These are phyloP conservation scores for Suhomyces sp. DNA, from an alignment of 805 yeast species.

Conservation along the genomic window DNA sequence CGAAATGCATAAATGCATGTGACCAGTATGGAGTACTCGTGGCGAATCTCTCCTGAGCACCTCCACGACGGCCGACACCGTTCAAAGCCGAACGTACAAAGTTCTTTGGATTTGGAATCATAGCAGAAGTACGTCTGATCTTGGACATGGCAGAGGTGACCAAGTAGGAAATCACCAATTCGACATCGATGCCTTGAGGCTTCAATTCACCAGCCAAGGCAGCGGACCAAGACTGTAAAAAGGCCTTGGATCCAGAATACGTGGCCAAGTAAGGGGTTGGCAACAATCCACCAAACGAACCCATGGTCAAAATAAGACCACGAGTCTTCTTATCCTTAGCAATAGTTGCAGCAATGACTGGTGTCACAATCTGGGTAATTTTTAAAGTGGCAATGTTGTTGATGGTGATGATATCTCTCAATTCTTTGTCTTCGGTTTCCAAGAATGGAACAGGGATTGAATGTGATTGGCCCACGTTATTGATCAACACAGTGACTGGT, in stretches of 20 bases:
- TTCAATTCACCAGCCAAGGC: conserved; percentile 85
- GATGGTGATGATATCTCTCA: conserved; percentile 77
- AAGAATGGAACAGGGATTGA: conserved; percentile 91
- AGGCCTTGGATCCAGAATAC: conserved; percentile 95
- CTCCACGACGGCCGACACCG: conserved; percentile 78
- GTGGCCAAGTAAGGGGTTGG: conserved; percentile 93
- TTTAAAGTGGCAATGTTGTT: conserved; percentile 83
- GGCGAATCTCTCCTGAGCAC: conserved; percentile 88
- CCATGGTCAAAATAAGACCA: conserved; percentile 90
- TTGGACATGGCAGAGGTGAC: conserved; percentile 97
- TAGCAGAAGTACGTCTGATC: conserved; percentile 68
- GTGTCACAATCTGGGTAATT: conserved; percentile 77
- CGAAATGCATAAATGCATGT: conserved; percentile 90
- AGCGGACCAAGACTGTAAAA: conserved; percentile 88
- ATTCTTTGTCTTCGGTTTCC: conserved; percentile 73
- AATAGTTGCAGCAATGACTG: conserved; percentile 60
- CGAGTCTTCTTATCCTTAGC: conserved; percentile 42
- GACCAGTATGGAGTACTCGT: conserved; percentile 91
- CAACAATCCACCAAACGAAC: conserved; percentile 91
- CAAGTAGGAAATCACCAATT: conserved; percentile 79
- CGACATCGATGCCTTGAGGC: conserved; percentile 73
- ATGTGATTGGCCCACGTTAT: conserved; percentile 95
- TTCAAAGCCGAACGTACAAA: conserved; percentile 76
- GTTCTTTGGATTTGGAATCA: conserved; percentile 77
- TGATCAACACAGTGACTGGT: conserved; percentile 73